These are phyloP conservation scores for Collybiopsis luxurians DNA, from an alignment of 768 basidiomycete species.

Conservation along the genomic window DNA sequence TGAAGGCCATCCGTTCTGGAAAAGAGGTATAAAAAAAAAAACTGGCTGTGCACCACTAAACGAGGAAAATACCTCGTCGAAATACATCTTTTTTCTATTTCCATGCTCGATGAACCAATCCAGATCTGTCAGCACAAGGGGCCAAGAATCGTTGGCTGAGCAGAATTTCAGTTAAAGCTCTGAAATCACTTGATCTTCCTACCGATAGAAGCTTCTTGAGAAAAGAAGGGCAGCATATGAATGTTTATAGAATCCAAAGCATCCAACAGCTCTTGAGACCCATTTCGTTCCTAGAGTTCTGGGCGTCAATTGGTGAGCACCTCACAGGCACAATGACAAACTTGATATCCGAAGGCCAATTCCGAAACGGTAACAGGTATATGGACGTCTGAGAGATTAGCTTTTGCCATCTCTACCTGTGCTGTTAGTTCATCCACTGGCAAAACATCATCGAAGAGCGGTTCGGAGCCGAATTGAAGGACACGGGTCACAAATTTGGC, in stretches of 20 bases:
- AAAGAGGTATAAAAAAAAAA: not conserved
- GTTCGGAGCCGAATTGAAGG: slow-evolving; percentile 71
- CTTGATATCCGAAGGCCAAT: slow-evolving; percentile 57
- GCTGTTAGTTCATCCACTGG: slow-evolving; percentile 41
- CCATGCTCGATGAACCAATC: slow-evolving; percentile 65
- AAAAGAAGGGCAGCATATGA: slow-evolving; percentile 73
- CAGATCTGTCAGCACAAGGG: slow-evolving; percentile 54
- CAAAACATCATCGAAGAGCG: slow-evolving; percentile 58
- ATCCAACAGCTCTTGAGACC: slow-evolving; percentile 52
- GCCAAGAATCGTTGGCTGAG: slow-evolving; percentile 59
- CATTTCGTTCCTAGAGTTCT: slow-evolving; percentile 39
- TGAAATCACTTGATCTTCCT: slow-evolving; percentile 9
- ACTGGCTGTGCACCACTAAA: not conserved
- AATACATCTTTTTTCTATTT: slow-evolving; percentile 70
- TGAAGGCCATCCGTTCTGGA: slow-evolving; percentile 78
- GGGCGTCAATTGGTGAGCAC: slow-evolving; percentile 4
- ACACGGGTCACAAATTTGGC: slow-evolving; percentile 64
- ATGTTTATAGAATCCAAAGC: slow-evolving; percentile 63
- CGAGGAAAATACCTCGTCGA: slow-evolving; percentile 51
- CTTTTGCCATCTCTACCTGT: slow-evolving; percentile 49
- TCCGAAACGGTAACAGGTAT: slow-evolving; percentile 71
- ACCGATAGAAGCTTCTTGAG: slow-evolving; percentile 53
- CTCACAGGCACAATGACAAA: slow-evolving; percentile 9
- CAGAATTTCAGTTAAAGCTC: not conserved
- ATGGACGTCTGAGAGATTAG: slow-evolving; percentile 45